phyloP scores from a whole-genome alignment of 2,329 filamentous ascomycete genomes.

The Sordariomycetes sp. region DNA sequence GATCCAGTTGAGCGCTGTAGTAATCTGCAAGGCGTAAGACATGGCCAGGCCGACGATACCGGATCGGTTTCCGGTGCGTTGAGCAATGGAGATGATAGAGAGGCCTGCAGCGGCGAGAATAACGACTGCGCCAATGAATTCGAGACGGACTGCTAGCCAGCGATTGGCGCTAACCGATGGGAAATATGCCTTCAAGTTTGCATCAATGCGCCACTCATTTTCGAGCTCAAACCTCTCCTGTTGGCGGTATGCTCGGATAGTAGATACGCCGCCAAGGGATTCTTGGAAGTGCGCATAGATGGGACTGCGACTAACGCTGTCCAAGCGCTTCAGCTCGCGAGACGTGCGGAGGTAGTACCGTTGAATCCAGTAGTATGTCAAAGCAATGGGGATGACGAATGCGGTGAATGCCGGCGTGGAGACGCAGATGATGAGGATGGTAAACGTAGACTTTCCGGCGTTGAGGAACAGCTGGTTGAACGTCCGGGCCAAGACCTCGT shows the following conservation, averaged over 20 bases:
- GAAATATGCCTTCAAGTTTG: constrained; percentile 89
- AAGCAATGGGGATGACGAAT: constrained; percentile 71
- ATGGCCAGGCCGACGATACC: constrained; percentile 87
- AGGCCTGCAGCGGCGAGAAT: constrained; percentile 82
- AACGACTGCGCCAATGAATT: constrained; percentile 91
- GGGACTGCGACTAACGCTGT: constrained; percentile 90
- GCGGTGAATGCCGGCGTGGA: constrained; percentile 73
- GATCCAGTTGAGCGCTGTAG: constrained; percentile 96
- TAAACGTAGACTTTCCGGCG: constrained; percentile 67
- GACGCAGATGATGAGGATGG: constrained; percentile 73
- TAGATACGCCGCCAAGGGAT: constrained; percentile 85
- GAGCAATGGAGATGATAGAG: constrained; percentile 69
- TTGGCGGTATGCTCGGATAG: constrained; percentile 90
- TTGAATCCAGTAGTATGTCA: constrained; percentile 86
- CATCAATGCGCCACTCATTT: constrained; percentile 96
- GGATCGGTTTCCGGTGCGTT: constrained; percentile 47
- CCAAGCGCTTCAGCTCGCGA: constrained; percentile 88
- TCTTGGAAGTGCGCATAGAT: constrained; percentile 99
- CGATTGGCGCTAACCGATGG: constrained; percentile 89
- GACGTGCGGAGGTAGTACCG: constrained; percentile 95
- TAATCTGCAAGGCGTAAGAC: constrained; percentile 97
- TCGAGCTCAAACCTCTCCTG: constrained; percentile 80
- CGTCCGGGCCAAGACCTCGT: constrained; percentile 88
- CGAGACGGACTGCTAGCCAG: constrained; percentile 90
- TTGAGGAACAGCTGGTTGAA: constrained; percentile 96